Base-by-base conservation (phyloP, 2,329 filamentous ascomycete species). In the Emergomyces africanus region DNA sequence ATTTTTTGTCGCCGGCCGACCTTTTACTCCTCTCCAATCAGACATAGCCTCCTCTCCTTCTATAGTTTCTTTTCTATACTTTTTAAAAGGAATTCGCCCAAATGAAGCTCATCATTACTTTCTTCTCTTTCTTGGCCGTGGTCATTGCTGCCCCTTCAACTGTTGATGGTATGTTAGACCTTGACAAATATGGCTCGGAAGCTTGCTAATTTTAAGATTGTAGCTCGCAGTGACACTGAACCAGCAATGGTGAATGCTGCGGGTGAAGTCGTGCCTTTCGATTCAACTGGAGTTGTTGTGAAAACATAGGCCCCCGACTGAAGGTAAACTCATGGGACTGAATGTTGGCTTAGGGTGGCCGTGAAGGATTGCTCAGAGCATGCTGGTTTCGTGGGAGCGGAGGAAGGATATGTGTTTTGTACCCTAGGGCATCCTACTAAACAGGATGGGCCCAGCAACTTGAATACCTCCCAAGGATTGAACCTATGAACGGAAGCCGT, bases 251-350 rank as follows among this genome's bases (percentile, higher is more conserved):
- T 60, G 25, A 59, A 57, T 46, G 48, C 37, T 8, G 30, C 50
- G 18, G 60, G 60, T 4, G 60, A 63, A 35, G 46, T 64, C 14
- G 57, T 64, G 23, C 61, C 63, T 25, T 64, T 63, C 20, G 57
- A 63, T 37, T 49, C 54, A n/a, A 59, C 62, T 15, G 59, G 41
- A 23, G 62, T 63, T 28, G 54, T 62, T 50, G 37, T 59, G 18
- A 57, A 60, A 44, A 30, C 59, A 12, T 57, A 60, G 28, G 44
- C 15, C 8, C 9, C 33, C 23, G 42, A 25, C 14, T 42, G 48
- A 33, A 35, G 20, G 25, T 33, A 20, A 20, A 18, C 9, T n/a
- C 8, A n/a, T 55, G 14, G 20, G 33, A 39, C 46, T 18, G 46
- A 30, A 14, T 5, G 23, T 33, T 28, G 35, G 20, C 20, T 23